A percentile compares a stretch with the other conserved stretches of the same genome.
These are phyloP conservation scores for Eucalyptus erythrocorys DNA, from an alignment of 345 rosid genomes.

Conservation along the genomic window DNA sequence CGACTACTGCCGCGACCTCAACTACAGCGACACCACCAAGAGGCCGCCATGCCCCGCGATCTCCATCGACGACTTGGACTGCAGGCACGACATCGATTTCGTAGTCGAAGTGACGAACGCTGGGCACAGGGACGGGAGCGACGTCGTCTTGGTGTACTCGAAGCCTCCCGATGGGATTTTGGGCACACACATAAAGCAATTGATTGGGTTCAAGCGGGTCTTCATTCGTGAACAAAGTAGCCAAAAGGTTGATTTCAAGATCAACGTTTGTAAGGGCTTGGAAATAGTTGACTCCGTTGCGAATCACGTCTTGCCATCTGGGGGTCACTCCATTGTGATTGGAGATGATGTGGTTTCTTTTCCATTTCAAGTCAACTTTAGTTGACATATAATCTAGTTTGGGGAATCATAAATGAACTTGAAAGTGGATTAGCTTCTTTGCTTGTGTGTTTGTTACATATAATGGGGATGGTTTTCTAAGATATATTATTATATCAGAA, in stretches of 20 bases:
- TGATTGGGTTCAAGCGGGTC: constrained; percentile 24
- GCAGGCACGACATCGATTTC: not conserved
- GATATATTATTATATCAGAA: not conserved
- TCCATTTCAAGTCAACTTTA: not conserved
- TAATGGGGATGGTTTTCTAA: not conserved
- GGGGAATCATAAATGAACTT: not conserved
- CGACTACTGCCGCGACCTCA: constrained; percentile 10
- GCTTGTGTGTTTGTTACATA: not conserved
- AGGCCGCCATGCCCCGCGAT: constrained; percentile 2
- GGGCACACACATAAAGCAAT: constrained; percentile 6
- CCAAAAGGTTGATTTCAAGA: constrained; percentile 1
- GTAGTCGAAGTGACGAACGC: constrained; percentile 3
- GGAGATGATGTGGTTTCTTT: not conserved
- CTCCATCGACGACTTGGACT: not conserved
- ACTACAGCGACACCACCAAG: not conserved
- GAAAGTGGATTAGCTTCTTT: not conserved
- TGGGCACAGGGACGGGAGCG: constrained; percentile 11
- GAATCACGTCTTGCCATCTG: constrained; percentile 5
- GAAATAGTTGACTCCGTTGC: constrained; percentile 3
- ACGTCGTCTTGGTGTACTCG: constrained; percentile 16
- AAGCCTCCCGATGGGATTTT: constrained; percentile 12
- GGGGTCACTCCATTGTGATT: not conserved
- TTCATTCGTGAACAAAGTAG: constrained; percentile 1
- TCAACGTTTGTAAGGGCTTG: constrained; percentile 17
- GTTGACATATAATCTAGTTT: not conserved